These are phyloP conservation scores for Venturiaceae sp. DNA, from an alignment of 2,329 filamentous ascomycete species.

Conservation along the genomic window DNA sequence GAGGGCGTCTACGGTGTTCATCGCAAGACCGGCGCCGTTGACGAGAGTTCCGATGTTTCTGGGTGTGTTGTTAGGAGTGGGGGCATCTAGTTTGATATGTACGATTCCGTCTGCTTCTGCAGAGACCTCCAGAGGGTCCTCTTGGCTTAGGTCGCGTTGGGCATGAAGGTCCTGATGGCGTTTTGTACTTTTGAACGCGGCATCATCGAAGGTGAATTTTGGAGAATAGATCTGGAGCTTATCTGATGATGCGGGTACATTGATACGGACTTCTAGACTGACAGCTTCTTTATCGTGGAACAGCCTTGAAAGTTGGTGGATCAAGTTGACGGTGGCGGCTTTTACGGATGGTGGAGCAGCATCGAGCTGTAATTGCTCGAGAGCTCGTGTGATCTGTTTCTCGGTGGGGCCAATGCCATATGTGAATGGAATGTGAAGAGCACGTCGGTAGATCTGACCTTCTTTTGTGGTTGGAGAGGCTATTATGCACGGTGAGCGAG, in stretches of 20 bases:
- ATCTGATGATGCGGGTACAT: conserved; percentile 23
- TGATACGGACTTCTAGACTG: conserved; percentile 41
- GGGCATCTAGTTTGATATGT: conserved; percentile 51
- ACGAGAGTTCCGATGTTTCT: conserved; percentile 69
- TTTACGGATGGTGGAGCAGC: conserved; percentile 33
- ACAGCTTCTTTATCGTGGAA: conserved; percentile 59
- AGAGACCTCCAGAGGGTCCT: conserved; percentile 48
- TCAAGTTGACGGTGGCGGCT: conserved; percentile 35
- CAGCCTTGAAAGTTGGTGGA: conserved; percentile 46
- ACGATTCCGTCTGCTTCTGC: conserved; percentile 66
- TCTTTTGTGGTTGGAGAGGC: conserved; percentile 39
- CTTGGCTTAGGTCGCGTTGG: conserved; percentile 40
- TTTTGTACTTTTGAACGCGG: conserved; percentile 52
- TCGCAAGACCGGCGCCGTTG: conserved; percentile 81
- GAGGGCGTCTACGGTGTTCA: conserved; percentile 83
- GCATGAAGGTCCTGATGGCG: conserved; percentile 51
- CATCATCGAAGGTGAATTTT: conserved; percentile 59
- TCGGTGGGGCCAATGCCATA: conserved; percentile 39
- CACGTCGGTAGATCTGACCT: conserved; percentile 27
- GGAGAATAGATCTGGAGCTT: conserved; percentile 43
- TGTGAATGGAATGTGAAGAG: conserved; percentile 51
- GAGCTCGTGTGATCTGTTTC: conserved; percentile 29
- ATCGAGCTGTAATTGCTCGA: conserved; percentile 45
- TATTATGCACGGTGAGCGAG: conserved; percentile 53
- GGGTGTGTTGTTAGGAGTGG: conserved; percentile 2